These are phyloP conservation scores for Verticillium zaregamsianum DNA, from an alignment of 2,329 filamentous ascomycete genomes.

Conservation along the genomic window DNA sequence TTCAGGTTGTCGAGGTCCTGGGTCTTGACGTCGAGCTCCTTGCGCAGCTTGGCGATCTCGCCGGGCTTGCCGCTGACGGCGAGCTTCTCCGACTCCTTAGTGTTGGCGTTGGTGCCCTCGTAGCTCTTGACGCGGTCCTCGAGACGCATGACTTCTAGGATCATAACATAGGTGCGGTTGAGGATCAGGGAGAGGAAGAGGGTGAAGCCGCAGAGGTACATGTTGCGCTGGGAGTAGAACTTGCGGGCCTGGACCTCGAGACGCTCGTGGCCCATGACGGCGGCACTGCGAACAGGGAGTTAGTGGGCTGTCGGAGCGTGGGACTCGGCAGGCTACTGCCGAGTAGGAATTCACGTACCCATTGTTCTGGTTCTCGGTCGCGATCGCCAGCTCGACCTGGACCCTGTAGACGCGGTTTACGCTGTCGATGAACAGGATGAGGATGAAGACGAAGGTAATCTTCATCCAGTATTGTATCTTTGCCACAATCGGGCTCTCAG, in stretches of 20 bases:
- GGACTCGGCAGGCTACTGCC: neutral
- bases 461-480: slow-evolving; percentile 98
- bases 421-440: slow-evolving; percentile 96
- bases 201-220: slow-evolving; percentile 99
- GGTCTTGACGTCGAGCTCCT: slow-evolving; percentile 74
- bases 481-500: slow-evolving; percentile 76
- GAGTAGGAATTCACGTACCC: slow-evolving; percentile 39
- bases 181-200: slow-evolving; percentile 97
- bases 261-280: slow-evolving; percentile 84
- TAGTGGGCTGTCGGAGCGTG: neutral
- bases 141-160: slow-evolving; percentile 83
- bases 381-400: slow-evolving; percentile 77
- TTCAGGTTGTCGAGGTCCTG: slow-evolving; percentile 81
- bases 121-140: slow-evolving; percentile 87
- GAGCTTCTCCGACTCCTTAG: slow-evolving; percentile 69
- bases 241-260: slow-evolving; percentile 99
- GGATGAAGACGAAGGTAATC: slow-evolving; percentile 98
- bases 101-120: slow-evolving; percentile 53
- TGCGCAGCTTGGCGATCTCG: slow-evolving; percentile 66
- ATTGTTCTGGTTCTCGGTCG: slow-evolving; percentile 55
- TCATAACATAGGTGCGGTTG: slow-evolving; percentile 98
- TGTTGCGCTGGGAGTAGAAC: slow-evolving; percentile 99
- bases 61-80: slow-evolving; percentile 68
- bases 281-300: slow-evolving; percentile 36
- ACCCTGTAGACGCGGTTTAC: slow-evolving; percentile 80